Evolutionary conservation across 2,329 filamentous ascomycete species (phyloP), one percentile per base, ranked within the genome.

Genomic region (Tolypocladium capitatum): DNA sequence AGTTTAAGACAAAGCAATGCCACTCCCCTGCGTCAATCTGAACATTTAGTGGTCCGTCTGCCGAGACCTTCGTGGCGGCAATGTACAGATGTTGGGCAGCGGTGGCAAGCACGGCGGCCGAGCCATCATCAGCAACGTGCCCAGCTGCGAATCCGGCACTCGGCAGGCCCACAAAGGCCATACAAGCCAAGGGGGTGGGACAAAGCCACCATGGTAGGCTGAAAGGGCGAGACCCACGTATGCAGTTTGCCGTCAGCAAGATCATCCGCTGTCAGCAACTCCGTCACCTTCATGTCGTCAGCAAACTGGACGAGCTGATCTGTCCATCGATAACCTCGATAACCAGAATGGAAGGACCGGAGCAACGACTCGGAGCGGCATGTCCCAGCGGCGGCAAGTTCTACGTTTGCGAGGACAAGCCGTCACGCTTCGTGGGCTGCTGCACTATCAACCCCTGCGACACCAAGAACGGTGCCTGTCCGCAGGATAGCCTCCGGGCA

Each of bases 391-490:
- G 27, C 1, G 46, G 38, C 20, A 27, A 2, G 6, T 68, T 69
- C 33, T 69, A 69, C 57, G 55, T 68, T 48, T 69, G 68, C 52
- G 40, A 50, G 4, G 54, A 56, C 2, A 59, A 59, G 31, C 51
- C 49, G 4, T 52, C 53, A 3, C 60, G 61, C 30, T 71, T 70
- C 52, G 47, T 71, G 36, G 69, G 68, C 13, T 71, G 68, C 52
- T 71, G 68, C 54, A 55, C 56, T 33, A 54, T 55, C 32, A 53
- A 70, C 46, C 66, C 68, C 2, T 67, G 62, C 54, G 49, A 54
- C 21, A 49, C 48, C 8, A 53, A 52, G 31, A 53, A 56, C 20
- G 66, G 66, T 33, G 36, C 49, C 33, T 70, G 68, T 46, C 64
- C 64, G 1, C 52, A 57, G 9, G 50, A 52, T 2, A 49, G 52